Conservation (phyloP, 2,329 filamentous ascomycete species). For the Tricladium varicosporioides region DNA sequence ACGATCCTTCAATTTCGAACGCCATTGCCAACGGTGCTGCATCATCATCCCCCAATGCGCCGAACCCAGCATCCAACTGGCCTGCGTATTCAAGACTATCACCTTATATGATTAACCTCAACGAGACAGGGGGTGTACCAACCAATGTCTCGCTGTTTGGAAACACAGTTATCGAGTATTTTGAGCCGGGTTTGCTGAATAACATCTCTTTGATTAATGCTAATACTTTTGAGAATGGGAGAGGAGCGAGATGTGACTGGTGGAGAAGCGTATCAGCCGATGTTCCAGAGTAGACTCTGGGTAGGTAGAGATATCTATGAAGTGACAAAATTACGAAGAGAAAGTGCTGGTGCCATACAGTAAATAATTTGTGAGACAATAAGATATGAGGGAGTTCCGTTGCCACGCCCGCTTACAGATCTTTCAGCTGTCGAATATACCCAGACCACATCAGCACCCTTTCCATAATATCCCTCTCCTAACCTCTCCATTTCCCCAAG, state of each 20-base stretch:
- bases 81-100: constrained; percentile 2
- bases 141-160: not conserved
- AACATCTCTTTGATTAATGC: constrained; percentile 13
- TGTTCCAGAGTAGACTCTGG: constrained; percentile 16
- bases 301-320: too few relatives aligned
- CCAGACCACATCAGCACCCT: too few relatives aligned
- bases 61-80: constrained; percentile 8
- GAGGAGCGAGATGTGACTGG: constrained; percentile 17
- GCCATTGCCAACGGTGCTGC: constrained; percentile 13
- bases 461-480: too few relatives aligned
- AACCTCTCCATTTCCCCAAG: too few relatives aligned
- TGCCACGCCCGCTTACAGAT: too few relatives aligned
- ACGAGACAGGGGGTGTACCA: constrained; percentile 13
- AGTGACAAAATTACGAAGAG: too few relatives aligned
- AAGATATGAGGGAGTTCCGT: too few relatives aligned
- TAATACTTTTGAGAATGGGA: constrained; percentile 9
- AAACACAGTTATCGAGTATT: not conserved
- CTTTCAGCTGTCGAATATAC: too few relatives aligned
- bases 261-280: constrained; percentile 10
- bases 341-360: too few relatives aligned
- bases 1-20: constrained; percentile 13
- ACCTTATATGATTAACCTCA: constrained; percentile 14
- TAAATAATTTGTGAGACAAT: too few relatives aligned
- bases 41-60: constrained; percentile 1
- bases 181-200: constrained; percentile 13